phyloP scores from a whole-genome alignment of 257 asterid species.

The Lithospermum erythrorhizon region DNA sequence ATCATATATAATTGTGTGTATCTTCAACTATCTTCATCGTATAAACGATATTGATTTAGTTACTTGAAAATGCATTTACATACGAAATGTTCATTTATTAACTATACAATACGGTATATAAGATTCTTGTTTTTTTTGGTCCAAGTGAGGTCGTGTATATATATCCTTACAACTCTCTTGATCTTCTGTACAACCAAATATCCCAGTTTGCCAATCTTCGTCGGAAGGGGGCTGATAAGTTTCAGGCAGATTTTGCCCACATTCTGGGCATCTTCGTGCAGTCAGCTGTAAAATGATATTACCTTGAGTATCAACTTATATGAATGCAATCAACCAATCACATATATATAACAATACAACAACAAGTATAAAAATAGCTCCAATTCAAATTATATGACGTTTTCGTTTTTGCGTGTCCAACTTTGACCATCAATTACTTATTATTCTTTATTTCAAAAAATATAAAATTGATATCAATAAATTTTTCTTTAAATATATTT shows the following conservation, averaged over 20 bases:
- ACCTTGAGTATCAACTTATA: background rate
- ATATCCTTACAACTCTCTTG: constrained; percentile 41
- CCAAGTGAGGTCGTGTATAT: background rate
- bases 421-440: too few species aligned
- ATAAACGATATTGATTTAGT: too few species aligned
- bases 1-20: too few species aligned
- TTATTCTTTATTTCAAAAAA: too few species aligned
- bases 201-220: constrained; percentile 66
- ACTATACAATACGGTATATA: background rate
- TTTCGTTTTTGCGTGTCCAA: too few species aligned
- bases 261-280: constrained; percentile 55
- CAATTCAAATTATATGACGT: too few species aligned
- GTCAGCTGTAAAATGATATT: constrained; percentile 27
- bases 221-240: constrained; percentile 61
- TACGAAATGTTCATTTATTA: background rate
- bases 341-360: too few species aligned
- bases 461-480: too few species aligned
- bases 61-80: background rate
- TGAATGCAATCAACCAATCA: too few species aligned
- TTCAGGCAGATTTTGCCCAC: constrained; percentile 66
- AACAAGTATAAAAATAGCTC: too few species aligned
- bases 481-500: too few species aligned
- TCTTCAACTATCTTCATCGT: too few species aligned
- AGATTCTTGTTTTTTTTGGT: background rate
- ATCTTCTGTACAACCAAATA: constrained; percentile 66